Conservation (phyloP, 768 basidiomycete genomes). For the Lactarius hatsudake region DNA sequence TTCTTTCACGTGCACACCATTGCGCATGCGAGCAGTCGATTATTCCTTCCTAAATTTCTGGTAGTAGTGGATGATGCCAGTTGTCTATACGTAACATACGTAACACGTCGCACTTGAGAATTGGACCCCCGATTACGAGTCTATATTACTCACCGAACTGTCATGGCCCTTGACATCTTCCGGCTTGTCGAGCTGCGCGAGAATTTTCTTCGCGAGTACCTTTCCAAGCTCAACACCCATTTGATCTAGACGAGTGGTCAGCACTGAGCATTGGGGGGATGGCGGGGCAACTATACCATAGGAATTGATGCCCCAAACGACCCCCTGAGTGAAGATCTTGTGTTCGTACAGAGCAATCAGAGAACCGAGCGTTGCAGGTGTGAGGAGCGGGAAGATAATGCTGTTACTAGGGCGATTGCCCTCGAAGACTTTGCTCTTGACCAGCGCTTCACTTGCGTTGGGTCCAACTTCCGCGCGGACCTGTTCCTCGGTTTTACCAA, state of each 20-base stretch:
- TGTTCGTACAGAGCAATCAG: constrained; percentile 94
- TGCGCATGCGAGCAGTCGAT: constrained; percentile 14
- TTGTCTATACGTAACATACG: constrained; percentile 55
- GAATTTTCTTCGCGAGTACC: constrained; percentile 93
- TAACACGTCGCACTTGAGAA: constrained; percentile 7
- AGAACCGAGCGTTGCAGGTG: constrained; percentile 84
- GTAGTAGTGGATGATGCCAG: constrained; percentile 96
- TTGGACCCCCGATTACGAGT: not conserved
- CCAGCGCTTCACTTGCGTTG: constrained; percentile 73
- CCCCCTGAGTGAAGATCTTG: constrained; percentile 98
- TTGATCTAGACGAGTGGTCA: constrained; percentile 60
- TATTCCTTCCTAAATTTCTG: constrained; percentile 83
- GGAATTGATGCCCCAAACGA: constrained; percentile 98
- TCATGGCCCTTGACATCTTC: constrained; percentile 85
- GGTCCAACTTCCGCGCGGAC: constrained; percentile 66
- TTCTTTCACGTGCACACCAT: not conserved
- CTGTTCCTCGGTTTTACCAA: constrained; percentile 92
- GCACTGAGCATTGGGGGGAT: not conserved
- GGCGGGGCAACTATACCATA: constrained; percentile 56
- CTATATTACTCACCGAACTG: constrained; percentile 53
- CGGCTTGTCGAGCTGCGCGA: constrained; percentile 79
- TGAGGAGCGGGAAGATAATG: constrained; percentile 91
- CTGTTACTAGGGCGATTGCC: constrained; percentile 97
- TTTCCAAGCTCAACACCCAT: constrained; percentile 99
- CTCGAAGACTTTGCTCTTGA: constrained; percentile 98